A percentile compares a stretch with the other conserved stretches of the same genome.
Conservation (phyloP, 73 alveolate genomes). For the Loxodes magnus region DNA sequence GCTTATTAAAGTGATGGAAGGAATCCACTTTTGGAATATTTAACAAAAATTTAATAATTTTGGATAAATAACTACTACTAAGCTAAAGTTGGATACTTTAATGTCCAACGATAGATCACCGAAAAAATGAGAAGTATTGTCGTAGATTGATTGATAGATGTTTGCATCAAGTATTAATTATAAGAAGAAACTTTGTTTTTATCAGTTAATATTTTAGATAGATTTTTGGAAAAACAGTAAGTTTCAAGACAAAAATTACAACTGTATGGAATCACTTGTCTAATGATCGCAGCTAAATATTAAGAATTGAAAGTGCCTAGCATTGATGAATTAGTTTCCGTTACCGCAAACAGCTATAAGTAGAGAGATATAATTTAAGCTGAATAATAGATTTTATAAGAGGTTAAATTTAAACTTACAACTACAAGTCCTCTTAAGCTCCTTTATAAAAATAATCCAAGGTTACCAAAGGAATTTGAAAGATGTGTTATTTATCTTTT, state of each 20-base stretch:
- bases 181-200: slow-evolving; percentile 63
- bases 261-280: slow-evolving; percentile 76
- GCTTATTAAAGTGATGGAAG: no score
- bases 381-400: slow-evolving; percentile 64
- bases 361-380: slow-evolving; percentile 59
- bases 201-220: slow-evolving; percentile 72
- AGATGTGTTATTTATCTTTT: no score
- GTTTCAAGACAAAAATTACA: slow-evolving; percentile 51
- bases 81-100: slow-evolving; percentile 53
- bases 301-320: slow-evolving; percentile 85
- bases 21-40: no score
- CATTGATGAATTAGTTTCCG: slow-evolving; percentile 78
- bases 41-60: no score
- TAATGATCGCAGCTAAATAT: slow-evolving; percentile 79
- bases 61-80: no score
- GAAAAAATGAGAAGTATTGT: slow-evolving; percentile 73
- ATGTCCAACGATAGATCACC: slow-evolving; percentile 66
- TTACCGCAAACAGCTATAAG: slow-evolving; percentile 79
- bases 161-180: slow-evolving; percentile 60
- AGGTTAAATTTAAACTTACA: slow-evolving; percentile 48
- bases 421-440: slow-evolving; percentile 61
- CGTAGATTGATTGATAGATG: slow-evolving; percentile 84
- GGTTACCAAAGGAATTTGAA: no score
- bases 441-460: no score
- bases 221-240: slow-evolving; percentile 52